phyloP scores from a whole-genome alignment of 352 stramenopile species.

The Phytophthora citricola region DNA sequence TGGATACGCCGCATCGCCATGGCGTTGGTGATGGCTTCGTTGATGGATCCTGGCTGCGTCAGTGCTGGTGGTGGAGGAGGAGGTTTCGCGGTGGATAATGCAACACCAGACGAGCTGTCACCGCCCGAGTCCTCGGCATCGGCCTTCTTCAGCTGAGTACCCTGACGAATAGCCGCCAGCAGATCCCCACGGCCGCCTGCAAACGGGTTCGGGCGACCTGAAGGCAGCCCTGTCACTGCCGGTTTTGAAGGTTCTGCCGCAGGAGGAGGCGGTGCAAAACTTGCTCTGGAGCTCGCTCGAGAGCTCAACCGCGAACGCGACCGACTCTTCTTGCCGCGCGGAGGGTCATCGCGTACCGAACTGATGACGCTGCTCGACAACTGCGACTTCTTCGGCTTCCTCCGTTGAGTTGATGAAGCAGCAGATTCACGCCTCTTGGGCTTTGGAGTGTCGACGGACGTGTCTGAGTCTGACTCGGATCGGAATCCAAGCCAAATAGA shows the following conservation, averaged over 20 bases:
- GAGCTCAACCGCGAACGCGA: conserved; percentile 39
- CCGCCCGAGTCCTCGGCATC: conserved; percentile 6
- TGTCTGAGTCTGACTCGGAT: conserved; percentile 66
- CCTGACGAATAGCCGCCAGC: conserved; percentile 79
- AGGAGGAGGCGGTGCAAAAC: conserved; percentile 29
- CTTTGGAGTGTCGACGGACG: conserved; percentile 38
- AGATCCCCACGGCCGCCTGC: conserved; percentile 73
- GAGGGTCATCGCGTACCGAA: conserved; percentile 13
- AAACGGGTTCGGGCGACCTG: conserved; percentile 71
- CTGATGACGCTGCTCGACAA: conserved; percentile 35
- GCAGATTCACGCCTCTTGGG: conserved; percentile 28
- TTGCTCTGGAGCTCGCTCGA: conserved; percentile 46
- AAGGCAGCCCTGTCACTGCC: conserved; percentile 53
- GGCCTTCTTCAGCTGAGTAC: conserved; percentile 61
- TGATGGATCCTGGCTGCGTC: conserved; percentile 66
- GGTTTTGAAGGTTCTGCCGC: conserved; percentile 24
- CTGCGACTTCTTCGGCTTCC: conserved; percentile 33
- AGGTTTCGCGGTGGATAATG: conserved; percentile 23
- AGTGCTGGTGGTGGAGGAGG: conserved; percentile 36
- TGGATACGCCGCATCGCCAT: conserved; percentile 84
- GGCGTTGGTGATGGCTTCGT: conserved; percentile 82
- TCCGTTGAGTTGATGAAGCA: conserved; percentile 26
- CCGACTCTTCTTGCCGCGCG: conserved; percentile 32
- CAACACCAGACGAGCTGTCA: conserved; percentile 16
- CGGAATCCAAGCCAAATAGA: conserved; percentile 56